A percentile compares a stretch with the other conserved stretches of the same genome.
Conservation (phyloP, 257 asterid genomes). For the Primulina eburnea region DNA sequence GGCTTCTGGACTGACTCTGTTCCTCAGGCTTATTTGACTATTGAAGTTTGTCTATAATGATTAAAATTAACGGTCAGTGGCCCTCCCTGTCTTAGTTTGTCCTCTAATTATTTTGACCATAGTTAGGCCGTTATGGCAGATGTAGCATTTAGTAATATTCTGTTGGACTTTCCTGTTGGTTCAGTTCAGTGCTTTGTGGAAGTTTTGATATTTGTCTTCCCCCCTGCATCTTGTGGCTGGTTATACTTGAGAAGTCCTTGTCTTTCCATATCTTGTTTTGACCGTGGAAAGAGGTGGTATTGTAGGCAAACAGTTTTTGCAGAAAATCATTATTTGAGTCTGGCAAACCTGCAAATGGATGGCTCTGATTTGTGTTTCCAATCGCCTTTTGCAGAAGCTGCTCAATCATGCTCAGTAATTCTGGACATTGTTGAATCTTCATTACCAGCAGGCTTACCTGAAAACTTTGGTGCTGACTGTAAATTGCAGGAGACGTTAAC, state of each 20-base stretch:
- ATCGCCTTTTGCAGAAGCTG: constrained; percentile 83
- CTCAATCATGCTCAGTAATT: constrained; percentile 86
- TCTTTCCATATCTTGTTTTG: no score
- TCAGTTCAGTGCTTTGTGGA: constrained; percentile 3
- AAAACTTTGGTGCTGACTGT: constrained; percentile 71
- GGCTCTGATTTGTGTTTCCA: constrained; percentile 30
- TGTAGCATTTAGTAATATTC: constrained; percentile 3
- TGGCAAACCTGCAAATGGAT: constrained; percentile 26
- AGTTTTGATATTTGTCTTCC: constrained; percentile 6
- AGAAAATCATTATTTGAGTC: constrained; percentile 8
- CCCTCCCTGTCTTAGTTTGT: background rate
- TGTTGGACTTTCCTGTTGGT: constrained; percentile 14
- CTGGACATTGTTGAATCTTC: constrained; percentile 90
- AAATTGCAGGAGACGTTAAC: constrained; percentile 85
- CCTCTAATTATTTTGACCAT: constrained; percentile 8
- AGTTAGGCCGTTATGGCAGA: constrained; percentile 16
- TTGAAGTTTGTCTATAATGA: constrained; percentile 11
- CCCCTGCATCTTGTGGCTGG: background rate
- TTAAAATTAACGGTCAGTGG: constrained; percentile 8
- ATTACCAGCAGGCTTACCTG: constrained; percentile 88
- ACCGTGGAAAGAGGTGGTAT: constrained; percentile 2
- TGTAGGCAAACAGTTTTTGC: background rate
- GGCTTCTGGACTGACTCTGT: background rate
- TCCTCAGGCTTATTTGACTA: constrained; percentile 16
- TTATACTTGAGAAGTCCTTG: constrained; percentile 1